These are phyloP conservation scores for Boletus huronensis DNA, from an alignment of 768 basidiomycete species.

Conservation along the genomic window DNA sequence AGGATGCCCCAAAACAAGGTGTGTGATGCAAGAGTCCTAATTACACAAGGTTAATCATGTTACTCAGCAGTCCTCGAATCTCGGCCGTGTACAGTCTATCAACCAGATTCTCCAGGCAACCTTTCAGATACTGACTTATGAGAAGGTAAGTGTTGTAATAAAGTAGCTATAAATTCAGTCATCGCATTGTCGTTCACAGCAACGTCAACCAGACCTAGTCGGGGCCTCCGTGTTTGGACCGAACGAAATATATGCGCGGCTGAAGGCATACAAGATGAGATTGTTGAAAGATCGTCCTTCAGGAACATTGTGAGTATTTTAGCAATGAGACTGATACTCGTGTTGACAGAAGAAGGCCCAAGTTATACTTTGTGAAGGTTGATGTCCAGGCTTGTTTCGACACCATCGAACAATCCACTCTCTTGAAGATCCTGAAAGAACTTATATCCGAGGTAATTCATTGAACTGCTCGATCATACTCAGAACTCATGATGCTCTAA, in stretches of 20 bases:
- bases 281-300: conserved; percentile 37
- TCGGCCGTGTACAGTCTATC: conserved; percentile 56
- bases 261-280: conserved; percentile 67
- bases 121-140: conserved; percentile 84
- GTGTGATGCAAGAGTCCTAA: conserved; percentile 13
- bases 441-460: conserved; percentile 65
- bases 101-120: conserved; percentile 83
- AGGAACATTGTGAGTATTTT: conserved; percentile 51
- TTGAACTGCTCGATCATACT: background rate
- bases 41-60: background rate
- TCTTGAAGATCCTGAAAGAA: conserved; percentile 70
- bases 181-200: conserved; percentile 39
- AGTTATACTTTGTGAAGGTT: conserved; percentile 92
- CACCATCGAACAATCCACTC: conserved; percentile 84
- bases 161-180: background rate
- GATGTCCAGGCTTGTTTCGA: conserved; percentile 98
- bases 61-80: conserved; percentile 31
- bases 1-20: conserved; percentile 40
- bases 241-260: conserved; percentile 72
- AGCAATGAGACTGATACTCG: background rate
- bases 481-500: conserved; percentile 27
- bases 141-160: conserved; percentile 53
- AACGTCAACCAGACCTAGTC: conserved; percentile 55
- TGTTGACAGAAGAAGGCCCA: conserved; percentile 52
- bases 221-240: conserved; percentile 82